Percentiles rank a stretch among this genome's conserved stretches.
Conservation (phyloP, 495 filamentous ascomycete species). For the Aspergillus kassunensis region DNA sequence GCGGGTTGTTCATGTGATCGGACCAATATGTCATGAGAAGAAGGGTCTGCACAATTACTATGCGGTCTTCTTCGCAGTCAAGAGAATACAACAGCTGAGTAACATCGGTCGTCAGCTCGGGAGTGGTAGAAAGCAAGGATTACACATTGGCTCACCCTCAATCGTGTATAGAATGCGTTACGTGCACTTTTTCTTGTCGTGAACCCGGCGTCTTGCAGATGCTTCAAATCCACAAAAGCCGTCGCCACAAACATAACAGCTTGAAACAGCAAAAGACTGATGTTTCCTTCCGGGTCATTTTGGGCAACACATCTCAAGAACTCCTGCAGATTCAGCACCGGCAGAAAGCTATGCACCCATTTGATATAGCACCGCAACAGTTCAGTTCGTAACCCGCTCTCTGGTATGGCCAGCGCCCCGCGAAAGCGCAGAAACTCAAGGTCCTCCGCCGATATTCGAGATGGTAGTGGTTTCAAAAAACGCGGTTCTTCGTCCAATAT, state of each 20-base stretch:
- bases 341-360: constrained; percentile 85
- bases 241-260: constrained; percentile 77
- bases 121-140: neutral
- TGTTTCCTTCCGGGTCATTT: constrained; percentile 56
- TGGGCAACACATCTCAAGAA: constrained; percentile 58
- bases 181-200: constrained; percentile 65
- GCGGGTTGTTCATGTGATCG: constrained; percentile 58
- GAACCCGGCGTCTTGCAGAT: constrained; percentile 66
- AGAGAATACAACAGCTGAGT: constrained; percentile 66
- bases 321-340: constrained; percentile 68
- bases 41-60: constrained; percentile 73
- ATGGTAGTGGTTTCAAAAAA: constrained; percentile 48
- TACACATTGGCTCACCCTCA: constrained; percentile 53
- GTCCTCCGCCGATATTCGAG: constrained; percentile 63
- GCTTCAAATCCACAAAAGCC: constrained; percentile 67
- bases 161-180: constrained; percentile 69
- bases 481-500: constrained; percentile 40
- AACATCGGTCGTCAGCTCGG: constrained; percentile 9
- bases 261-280: constrained; percentile 74
- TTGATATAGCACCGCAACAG: constrained; percentile 70
- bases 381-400: constrained; percentile 61
- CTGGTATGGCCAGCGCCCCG: constrained; percentile 67
- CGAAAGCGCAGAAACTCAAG: constrained; percentile 67
- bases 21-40: constrained; percentile 88
- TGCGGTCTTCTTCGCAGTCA: constrained; percentile 76